phyloP scores from a whole-genome alignment of 129 eudicot genomes.

The Lactuca saligna region DNA sequence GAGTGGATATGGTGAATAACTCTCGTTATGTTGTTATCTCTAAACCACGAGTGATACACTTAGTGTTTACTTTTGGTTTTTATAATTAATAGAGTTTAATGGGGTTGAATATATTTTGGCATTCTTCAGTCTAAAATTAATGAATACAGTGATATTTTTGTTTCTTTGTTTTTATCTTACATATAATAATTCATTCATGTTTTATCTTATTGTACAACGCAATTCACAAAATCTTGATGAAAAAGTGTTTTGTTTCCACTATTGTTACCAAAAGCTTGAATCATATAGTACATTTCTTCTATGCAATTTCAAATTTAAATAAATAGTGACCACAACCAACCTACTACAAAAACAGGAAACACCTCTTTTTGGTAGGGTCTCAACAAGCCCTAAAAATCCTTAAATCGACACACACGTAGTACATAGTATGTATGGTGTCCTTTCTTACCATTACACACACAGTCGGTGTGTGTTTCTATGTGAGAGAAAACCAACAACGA shows the following conservation, averaged over 20 bases:
- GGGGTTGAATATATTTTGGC: not conserved
- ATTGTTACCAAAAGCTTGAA: not conserved
- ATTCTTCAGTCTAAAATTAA: not conserved
- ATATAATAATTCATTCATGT: not conserved
- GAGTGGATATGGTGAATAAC: not conserved
- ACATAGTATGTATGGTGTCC: slow-evolving; percentile 34
- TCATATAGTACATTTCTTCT: not conserved
- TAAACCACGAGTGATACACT: not conserved
- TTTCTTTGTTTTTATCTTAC: too few relatives aligned
- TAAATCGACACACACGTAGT: slow-evolving; percentile 38
- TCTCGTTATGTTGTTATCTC: not conserved
- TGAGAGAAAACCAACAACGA: slow-evolving; percentile 27
- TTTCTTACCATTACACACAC: slow-evolving; percentile 25
- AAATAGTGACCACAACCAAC: slow-evolving; percentile 30
- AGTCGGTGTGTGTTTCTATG: slow-evolving; percentile 15
- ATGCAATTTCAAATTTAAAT: slow-evolving; percentile 30
- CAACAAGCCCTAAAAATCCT: slow-evolving; percentile 27
- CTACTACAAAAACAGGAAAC: slow-evolving; percentile 23
- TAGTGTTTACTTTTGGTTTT: not conserved
- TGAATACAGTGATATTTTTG: not conserved
- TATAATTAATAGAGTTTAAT: not conserved
- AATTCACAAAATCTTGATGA: not conserved
- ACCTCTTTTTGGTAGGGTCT: slow-evolving; percentile 42
- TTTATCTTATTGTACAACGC: not conserved
- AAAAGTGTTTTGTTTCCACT: not conserved